Evolutionary conservation across 2,329 filamentous ascomycete species (phyloP).

Genomic region (Cordyceps militaris): DNA sequence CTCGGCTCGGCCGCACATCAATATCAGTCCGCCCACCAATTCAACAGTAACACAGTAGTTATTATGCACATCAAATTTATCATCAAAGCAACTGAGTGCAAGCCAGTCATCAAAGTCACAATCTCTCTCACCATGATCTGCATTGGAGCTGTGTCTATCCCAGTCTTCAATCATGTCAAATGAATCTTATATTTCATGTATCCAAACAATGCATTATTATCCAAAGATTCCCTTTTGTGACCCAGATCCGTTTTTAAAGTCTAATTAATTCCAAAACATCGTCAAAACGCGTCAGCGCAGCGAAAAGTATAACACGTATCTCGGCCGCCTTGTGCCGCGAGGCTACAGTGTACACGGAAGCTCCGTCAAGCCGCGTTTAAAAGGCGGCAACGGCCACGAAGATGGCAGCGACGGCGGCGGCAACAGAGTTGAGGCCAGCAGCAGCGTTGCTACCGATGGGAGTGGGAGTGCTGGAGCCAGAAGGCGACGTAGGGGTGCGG

Average conservation of each 20-base stretch:
- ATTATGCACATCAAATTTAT: neutral
- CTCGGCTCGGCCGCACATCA: conserved; percentile 10
- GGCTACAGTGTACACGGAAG: conserved; percentile 9
- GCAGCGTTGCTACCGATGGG: conserved; percentile 10
- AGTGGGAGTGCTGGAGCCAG: neutral
- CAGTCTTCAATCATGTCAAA: conserved; percentile 9
- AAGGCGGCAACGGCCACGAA: conserved; percentile 24
- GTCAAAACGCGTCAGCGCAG: neutral
- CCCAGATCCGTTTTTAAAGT: conserved; percentile 3
- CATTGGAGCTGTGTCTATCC: no score
- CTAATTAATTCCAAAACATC: conserved; percentile 3
- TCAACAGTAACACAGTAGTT: neutral
- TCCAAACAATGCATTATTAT: conserved; percentile 11
- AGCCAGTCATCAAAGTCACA: no score
- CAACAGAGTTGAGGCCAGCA: conserved; percentile 25
- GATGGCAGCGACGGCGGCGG: conserved; percentile 25
- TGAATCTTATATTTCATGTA: conserved; percentile 11
- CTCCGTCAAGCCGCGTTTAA: conserved; percentile 17
- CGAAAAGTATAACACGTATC: neutral
- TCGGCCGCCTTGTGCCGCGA: neutral
- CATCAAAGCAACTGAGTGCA: no score
- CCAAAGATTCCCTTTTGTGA: neutral
- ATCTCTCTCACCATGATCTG: no score
- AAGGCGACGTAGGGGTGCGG: neutral
- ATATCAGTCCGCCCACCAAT: neutral